These are phyloP conservation scores for Beauveria asiatica DNA, from an alignment of 2,329 filamentous ascomycete species.

Conservation along the genomic window DNA sequence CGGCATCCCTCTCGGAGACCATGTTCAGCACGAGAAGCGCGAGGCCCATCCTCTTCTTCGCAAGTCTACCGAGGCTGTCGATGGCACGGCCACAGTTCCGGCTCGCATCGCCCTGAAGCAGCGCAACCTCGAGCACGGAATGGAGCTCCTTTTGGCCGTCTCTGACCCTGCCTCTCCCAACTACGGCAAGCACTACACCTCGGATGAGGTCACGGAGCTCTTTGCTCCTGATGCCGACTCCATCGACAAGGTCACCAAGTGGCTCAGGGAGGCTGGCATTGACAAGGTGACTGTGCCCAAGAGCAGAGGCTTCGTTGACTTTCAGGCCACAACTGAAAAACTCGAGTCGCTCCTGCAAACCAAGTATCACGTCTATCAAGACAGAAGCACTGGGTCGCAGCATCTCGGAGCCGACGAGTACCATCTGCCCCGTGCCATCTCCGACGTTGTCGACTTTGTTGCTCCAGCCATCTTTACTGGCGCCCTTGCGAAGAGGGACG, in stretches of 20 bases:
- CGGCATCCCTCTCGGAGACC: not conserved
- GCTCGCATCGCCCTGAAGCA: constrained; percentile 8
- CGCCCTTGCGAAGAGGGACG: not conserved
- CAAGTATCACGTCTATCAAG: constrained; percentile 42
- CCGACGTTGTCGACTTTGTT: constrained; percentile 30
- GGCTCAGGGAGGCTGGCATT: constrained; percentile 46
- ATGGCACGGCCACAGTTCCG: not conserved
- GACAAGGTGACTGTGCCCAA: constrained; percentile 39
- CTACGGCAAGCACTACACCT: constrained; percentile 9
- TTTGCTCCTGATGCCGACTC: constrained; percentile 24
- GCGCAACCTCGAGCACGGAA: constrained; percentile 5
- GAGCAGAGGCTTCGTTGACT: constrained; percentile 35
- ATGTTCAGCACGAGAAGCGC: constrained; percentile 6
- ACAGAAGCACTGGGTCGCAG: constrained; percentile 22
- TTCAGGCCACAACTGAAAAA: constrained; percentile 10
- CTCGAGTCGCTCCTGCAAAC: constrained; percentile 43
- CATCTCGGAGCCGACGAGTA: constrained; percentile 30
- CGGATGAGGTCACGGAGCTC: not conserved
- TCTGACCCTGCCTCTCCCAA: not conserved
- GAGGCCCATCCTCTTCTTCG: not conserved
- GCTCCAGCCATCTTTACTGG: constrained; percentile 25
- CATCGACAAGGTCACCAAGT: constrained; percentile 40
- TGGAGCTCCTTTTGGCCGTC: constrained; percentile 3
- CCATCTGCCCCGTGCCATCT: constrained; percentile 27
- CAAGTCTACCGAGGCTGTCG: not conserved